phyloP scores from a whole-genome alignment of 1,284 basidiomycete genomes.

The Melampsora occidentalis region DNA sequence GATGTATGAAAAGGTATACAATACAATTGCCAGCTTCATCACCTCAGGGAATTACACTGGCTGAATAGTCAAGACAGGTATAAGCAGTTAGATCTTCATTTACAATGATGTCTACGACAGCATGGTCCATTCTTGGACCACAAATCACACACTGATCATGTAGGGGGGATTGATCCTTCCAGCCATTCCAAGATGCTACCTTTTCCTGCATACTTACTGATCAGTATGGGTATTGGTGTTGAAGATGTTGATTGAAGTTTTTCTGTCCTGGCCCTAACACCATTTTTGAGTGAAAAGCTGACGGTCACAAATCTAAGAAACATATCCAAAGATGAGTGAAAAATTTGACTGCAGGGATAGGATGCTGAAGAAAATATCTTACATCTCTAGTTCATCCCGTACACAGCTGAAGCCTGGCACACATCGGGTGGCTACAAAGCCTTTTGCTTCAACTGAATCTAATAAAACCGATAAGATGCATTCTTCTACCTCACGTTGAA shows the following conservation, averaged over 20 bases:
- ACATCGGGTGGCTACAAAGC: background rate
- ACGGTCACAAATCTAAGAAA: conserved; percentile 1
- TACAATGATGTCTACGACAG: no score
- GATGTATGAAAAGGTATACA: no score
- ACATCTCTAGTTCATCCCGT: background rate
- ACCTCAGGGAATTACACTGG: no score
- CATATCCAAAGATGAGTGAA: background rate
- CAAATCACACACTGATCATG: no score
- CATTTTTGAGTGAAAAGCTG: background rate
- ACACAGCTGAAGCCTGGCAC: conserved; percentile 11
- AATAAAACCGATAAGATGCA: conserved; percentile 5
- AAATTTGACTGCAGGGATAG: background rate
- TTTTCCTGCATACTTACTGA: background rate
- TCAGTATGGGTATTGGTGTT: background rate
- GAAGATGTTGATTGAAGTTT: background rate
- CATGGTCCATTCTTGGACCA: no score
- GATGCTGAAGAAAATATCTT: background rate
- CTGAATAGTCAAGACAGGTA: no score
- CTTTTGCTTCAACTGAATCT: background rate
- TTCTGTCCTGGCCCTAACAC: background rate
- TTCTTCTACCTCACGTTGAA: conserved; percentile 19
- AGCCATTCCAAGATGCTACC: background rate
- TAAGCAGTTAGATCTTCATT: no score
- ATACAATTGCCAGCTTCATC: no score
- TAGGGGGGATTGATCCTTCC: background rate